Evolutionary conservation across 2,329 filamentous ascomycete genomes (phyloP), one percentile per base, ranked within the genome.

Genomic region (Ophidiomyces ophidiicola): DNA sequence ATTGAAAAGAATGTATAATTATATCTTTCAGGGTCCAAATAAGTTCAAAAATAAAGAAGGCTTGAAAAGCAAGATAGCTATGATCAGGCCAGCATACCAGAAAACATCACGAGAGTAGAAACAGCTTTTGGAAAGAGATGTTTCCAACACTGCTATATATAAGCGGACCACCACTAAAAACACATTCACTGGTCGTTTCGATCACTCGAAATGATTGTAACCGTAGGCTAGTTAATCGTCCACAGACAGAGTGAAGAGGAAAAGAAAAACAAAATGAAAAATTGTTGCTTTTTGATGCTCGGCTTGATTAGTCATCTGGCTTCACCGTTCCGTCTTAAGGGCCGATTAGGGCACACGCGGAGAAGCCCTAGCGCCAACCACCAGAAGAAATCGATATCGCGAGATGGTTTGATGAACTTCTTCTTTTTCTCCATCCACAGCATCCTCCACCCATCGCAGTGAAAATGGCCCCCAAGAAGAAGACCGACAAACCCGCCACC

Each of bases 381-480:
- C 10, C 30, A 6, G 40, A 19, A 19, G 36, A 41, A 25, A 25
- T 25, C 20, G 32, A 28, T 8, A 21, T 24, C 14, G 31, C 33
- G 43, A 12, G 3, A 3, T 7, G 20, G 20, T 12, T 20, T 31
- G n/a, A 21, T 18, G 30, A 44, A 49, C 48, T 51, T 43, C 38
- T 44, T 50, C 46, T 54, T 53, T 51, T 54, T 61, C 60, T 59
- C 60, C 59, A 62, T 62, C 56, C 61, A 59, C 53, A 47, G 57
- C 56, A 56, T 53, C 55, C 53, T 53, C 57, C 59, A 56, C 49
- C 52, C 39, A 46, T 53, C 51, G 54, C 59, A 59, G 59, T 67
- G 74, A 83, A 69, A 65, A 96, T 96, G 88, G 72, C 87, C 70
- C 87, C 87, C 68, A 92, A 92, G 79, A 87, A 88, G 76, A 79